Base-by-base conservation (phyloP, 176 grass and related monocot genomes). In the Triticum monococcum region DNA sequence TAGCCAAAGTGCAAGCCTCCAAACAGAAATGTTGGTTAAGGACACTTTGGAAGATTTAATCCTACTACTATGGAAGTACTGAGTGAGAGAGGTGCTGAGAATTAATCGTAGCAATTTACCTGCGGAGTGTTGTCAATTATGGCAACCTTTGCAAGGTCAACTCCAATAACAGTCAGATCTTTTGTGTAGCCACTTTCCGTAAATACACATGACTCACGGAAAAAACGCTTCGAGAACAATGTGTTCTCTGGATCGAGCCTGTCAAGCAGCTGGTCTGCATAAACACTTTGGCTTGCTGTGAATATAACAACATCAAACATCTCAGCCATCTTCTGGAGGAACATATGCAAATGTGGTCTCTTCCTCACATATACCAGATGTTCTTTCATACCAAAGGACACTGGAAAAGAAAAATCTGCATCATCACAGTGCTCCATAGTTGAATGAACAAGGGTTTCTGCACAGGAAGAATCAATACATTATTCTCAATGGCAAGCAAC, bases 371-470 rank as follows among this genome's bases (percentile, higher is more conserved):
- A 93, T 38, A 99, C 94, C 68, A 86, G 37, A 83, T 97, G 97
- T 54, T 92, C 86, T 79, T 96, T 94, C 89, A 81, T 91, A 86
- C 94, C 77, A 89, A 87, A 89, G 71, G 81, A 83, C 33, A 99
- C 86, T 41, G 87, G 77, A 90, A 97, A 97, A 5, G 85, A 85
- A 83, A 99, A 99, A 74, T 99, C 94, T 23, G 89, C 90, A 38
- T 94, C 92, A 85, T 86, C 89, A 50, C 89, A 94, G 36, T 88
- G 83, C 77, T 94, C 88, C 73, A 93, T 37, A 22, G 90, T 94
- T 35, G 97, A 99, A 85, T 99, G 97, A 20, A 99, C 94, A 79
- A 99, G 92, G n/a, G 97, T 99, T 97, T 99, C 97, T 99, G 85
- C 94, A 87, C 25, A 43, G 61, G 46, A 79, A 85, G 65, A 68